A percentile compares a stretch with the other conserved stretches of the same genome.
phyloP scores from a whole-genome alignment of 2,329 filamentous ascomycete species.

The Tolypocladium ovalisporum region DNA sequence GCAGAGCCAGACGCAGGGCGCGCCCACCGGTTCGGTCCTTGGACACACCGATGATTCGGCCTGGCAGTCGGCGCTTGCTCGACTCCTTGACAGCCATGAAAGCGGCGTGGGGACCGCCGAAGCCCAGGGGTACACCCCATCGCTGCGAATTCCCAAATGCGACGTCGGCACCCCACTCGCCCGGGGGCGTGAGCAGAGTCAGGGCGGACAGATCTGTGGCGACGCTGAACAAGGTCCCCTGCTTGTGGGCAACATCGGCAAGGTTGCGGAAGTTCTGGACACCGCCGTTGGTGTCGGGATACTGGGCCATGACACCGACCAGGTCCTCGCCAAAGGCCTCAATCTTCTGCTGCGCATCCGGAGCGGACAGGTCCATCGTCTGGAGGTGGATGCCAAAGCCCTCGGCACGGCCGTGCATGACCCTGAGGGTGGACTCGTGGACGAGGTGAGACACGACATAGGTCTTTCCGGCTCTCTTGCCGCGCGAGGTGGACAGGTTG shows the following conservation, averaged over 20 bases:
- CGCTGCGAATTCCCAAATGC: conserved; percentile 89
- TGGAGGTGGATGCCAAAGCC: conserved; percentile 83
- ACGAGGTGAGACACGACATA: conserved; percentile 75
- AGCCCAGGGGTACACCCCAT: conserved; percentile 85
- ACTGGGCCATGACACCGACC: conserved; percentile 87
- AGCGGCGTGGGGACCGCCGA: conserved; percentile 88
- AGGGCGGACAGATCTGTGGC: conserved; percentile 84
- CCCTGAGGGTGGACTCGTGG: conserved; percentile 77
- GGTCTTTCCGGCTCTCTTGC: conserved; percentile 65
- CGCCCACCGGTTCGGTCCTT: conserved; percentile 78
- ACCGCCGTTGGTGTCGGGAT: conserved; percentile 79
- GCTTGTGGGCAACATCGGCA: conserved; percentile 65
- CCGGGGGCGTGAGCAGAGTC: conserved; percentile 78
- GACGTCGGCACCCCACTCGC: conserved; percentile 90
- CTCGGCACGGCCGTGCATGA: conserved; percentile 74
- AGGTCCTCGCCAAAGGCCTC: conserved; percentile 69
- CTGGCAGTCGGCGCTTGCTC: conserved; percentile 89
- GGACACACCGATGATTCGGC: conserved; percentile 79
- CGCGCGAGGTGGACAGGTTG: conserved; percentile 56
- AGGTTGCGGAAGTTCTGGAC: conserved; percentile 65
- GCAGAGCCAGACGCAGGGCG: conserved; percentile 74
- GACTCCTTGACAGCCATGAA: conserved; percentile 91
- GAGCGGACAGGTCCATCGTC: conserved; percentile 57
- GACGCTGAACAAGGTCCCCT: conserved; percentile 71
- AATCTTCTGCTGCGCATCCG: conserved; percentile 50